Percentiles rank a stretch among this genome's conserved stretches.
Conservation (phyloP, 2,329 filamentous ascomycete genomes). For the Trichophyton simii region DNA sequence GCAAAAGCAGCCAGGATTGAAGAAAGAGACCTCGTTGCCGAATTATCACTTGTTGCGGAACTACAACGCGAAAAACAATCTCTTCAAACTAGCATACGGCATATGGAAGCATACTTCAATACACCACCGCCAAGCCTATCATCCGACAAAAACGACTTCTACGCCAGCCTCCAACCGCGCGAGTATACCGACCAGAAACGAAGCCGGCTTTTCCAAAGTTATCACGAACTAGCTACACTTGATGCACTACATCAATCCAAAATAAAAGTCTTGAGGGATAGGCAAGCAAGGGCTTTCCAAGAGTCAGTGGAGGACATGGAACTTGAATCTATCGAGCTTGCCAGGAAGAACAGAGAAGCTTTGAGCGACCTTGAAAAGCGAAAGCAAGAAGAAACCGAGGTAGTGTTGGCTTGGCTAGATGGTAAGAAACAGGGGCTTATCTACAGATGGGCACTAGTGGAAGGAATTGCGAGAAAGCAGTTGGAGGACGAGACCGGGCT, state of each 20-base stretch:
- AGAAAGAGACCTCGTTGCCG: constrained; percentile 32
- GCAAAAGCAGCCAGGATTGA: constrained; percentile 27
- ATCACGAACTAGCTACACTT: constrained; percentile 32
- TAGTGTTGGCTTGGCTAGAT: constrained; percentile 22
- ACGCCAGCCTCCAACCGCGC: constrained; percentile 19
- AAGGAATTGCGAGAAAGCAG: constrained; percentile 29
- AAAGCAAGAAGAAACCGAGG: constrained; percentile 24
- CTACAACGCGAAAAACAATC: constrained; percentile 33
- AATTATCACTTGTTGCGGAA: constrained; percentile 34
- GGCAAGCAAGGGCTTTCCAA: constrained; percentile 32
- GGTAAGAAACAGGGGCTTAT: constrained; percentile 24
- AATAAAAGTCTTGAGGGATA: constrained; percentile 36
- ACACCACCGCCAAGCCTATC: constrained; percentile 16
- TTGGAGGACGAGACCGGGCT: constrained; percentile 27
- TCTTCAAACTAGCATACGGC: constrained; percentile 33
- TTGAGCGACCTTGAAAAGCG: constrained; percentile 25
- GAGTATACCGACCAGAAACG: constrained; percentile 31
- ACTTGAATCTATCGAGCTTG: constrained; percentile 25
- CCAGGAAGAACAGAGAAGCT: constrained; percentile 22
- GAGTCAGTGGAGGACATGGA: constrained; percentile 30
- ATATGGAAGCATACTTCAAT: constrained; percentile 37
- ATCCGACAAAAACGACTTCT: constrained; percentile 6
- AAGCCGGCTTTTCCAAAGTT: constrained; percentile 33
- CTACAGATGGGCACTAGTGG: constrained; percentile 32
- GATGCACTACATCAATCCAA: constrained; percentile 33